Evolutionary conservation across 208 protist genomes (phyloP), one percentile per base, ranked within the genome.

Genomic region (Leishmania amazonensis): DNA sequence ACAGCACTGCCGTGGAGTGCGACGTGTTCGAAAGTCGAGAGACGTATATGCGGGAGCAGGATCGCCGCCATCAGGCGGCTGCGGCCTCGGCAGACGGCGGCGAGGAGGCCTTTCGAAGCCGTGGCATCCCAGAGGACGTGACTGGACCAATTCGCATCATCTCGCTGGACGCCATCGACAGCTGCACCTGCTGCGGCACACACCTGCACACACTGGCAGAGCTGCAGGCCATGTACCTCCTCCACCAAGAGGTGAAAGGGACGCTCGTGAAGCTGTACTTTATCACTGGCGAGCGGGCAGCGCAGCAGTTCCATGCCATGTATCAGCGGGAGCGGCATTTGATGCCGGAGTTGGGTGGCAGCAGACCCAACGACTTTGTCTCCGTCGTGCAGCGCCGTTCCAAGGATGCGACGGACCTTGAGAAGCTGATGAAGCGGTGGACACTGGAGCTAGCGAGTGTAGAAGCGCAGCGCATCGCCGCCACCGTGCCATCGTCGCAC

Each of bases 141-240:
- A 87, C 79, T 0, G 95, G 93, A 5, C 88, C 92, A 8, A 93
- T 98, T 65, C 93, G 95, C 11, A 85, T 96, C 67, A 94, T 98
- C 74, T 85, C 83, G n/a, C 84, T 97, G 19, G 85, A 87, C n/a
- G 80, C 85, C 19, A 80, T 96, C 58, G 95, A 98, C 79, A 85
- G 75, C 71, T 95, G 91, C 83, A 93, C 89, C 19, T 98, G 95
- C 85, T 98, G 95, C 76, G 95, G 95, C n/a, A 98, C 95, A 35
- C 95, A 98, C 77, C 88, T 97, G 9, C 79, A 68, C 15, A 88
- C 90, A 21, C 84, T 97, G 31, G 75, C 89, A 17, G 83, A 97
- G 84, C 85, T 98, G 73, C 90, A 96, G 65, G 78, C 83, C 60
- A 45, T 98, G 53, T 85, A 98, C 62, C 71, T 98, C 49, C 81